Evolutionary conservation across 2,329 filamentous ascomycete genomes (phyloP).

Genomic region (Scopulariopsis brevicaulis): DNA sequence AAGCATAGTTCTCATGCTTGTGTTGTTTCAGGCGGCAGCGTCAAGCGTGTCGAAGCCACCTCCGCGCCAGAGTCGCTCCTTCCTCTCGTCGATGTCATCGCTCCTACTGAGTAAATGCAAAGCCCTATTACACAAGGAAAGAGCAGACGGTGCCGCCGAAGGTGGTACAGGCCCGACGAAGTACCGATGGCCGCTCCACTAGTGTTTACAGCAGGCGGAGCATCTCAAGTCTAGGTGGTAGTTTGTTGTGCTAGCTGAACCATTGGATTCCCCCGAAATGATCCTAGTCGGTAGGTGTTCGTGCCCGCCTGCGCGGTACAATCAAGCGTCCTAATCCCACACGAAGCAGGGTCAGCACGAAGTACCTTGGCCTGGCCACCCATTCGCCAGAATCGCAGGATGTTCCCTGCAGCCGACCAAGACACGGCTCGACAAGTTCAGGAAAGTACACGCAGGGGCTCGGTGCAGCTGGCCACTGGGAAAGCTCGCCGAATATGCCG

Average conservation of each 20-base stretch:
- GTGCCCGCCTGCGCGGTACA: too few relatives aligned
- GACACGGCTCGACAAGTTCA: background rate
- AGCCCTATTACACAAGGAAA: background rate
- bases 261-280: too few relatives aligned
- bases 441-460: background rate
- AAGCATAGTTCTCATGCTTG: background rate
- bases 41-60: background rate
- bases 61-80: background rate
- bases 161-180: background rate
- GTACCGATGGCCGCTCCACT: background rate
- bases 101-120: background rate
- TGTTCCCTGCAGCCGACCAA: background rate
- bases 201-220: background rate
- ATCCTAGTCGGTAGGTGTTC: too few relatives aligned
- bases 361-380: too few relatives aligned
- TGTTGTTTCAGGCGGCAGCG: background rate
- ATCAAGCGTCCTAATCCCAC: too few relatives aligned
- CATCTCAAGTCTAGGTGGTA: background rate
- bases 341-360: too few relatives aligned
- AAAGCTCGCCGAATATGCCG: constrained; percentile 5
- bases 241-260: too few relatives aligned
- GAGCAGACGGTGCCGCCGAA: background rate
- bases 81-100: background rate
- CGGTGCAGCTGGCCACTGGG: constrained; percentile 1
- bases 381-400: too few relatives aligned